Percentiles rank a stretch among this genome's conserved stretches.
phyloP scores from a whole-genome alignment of 352 stramenopile species.

The Globisporangium polare region DNA sequence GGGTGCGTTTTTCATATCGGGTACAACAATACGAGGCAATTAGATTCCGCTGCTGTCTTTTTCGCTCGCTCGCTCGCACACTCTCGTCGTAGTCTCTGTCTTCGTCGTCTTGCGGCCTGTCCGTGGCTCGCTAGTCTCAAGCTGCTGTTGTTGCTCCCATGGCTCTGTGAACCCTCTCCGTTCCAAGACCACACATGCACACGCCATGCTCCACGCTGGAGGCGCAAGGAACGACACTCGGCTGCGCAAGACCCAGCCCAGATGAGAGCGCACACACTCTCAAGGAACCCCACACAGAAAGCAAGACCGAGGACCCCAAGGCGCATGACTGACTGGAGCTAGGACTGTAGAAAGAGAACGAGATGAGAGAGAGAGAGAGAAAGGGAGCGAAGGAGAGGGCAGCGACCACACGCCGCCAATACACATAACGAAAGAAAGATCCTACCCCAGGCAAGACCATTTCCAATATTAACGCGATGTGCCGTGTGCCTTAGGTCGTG shows the following conservation, averaged over 20 bases:
- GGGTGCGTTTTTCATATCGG: not conserved
- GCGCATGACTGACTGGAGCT: too few relatives aligned
- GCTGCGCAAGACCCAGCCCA: too few relatives aligned
- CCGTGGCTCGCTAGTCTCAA: not conserved
- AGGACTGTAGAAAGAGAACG: not conserved
- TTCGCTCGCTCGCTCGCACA: constrained; percentile 10
- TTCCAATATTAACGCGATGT: not conserved
- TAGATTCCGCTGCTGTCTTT: constrained; percentile 4
- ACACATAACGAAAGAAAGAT: not conserved
- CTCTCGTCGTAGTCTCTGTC: not conserved
- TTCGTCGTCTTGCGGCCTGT: constrained; percentile 9
- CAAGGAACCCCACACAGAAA: too few relatives aligned
- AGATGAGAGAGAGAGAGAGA: constrained; percentile 7
- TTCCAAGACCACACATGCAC: not conserved
- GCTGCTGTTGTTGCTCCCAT: not conserved
- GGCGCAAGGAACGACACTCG: too few relatives aligned
- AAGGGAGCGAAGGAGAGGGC: constrained; percentile 4
- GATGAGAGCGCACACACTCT: too few relatives aligned
- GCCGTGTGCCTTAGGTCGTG: constrained; percentile 38
- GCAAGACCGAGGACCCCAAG: not conserved
- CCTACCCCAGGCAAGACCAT: not conserved
- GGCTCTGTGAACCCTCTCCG: not conserved
- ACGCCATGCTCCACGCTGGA: not conserved
- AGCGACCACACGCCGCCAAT: not conserved
- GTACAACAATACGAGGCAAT: constrained; percentile 13